Evolutionary conservation across 106 monocot genomes (phyloP).

Genomic region (Platanthera zijinensis): DNA sequence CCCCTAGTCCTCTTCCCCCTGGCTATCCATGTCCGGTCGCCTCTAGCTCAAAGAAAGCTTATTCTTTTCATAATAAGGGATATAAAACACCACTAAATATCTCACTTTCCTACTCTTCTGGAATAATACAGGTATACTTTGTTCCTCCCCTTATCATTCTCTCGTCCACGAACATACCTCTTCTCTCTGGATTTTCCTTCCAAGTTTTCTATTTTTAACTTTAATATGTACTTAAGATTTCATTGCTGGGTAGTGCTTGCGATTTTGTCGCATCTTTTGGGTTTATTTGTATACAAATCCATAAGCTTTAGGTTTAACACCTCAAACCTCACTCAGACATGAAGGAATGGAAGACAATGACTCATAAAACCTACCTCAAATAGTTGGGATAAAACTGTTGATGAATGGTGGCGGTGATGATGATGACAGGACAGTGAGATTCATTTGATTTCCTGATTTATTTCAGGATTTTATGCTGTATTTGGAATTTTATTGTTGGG

Average conservation of each 20-base stretch:
- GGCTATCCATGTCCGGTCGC: neutral
- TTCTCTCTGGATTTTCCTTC: neutral
- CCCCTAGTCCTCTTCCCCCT: neutral
- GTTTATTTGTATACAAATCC: neutral
- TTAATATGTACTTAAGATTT: constrained; percentile 4
- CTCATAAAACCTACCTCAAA: no score
- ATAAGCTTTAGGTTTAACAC: neutral
- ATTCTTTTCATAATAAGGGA: neutral
- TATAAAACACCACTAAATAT: constrained; percentile 4
- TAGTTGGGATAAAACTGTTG: no score
- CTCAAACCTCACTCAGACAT: no score
- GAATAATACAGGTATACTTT: neutral
- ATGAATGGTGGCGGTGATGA: no score
- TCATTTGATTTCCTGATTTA: neutral
- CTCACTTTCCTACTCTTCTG: neutral
- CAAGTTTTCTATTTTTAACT: neutral
- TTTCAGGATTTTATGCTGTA: neutral
- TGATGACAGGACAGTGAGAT: neutral
- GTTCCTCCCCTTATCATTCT: neutral
- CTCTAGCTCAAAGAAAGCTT: constrained; percentile 9
- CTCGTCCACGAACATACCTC: neutral
- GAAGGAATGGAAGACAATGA: no score
- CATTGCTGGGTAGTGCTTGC: neutral
- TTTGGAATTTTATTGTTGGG: neutral
- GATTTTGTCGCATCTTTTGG: constrained; percentile 9